Conservation (phyloP, 2,329 filamentous ascomycete genomes). For the Aspergillus awamori region DNA sequence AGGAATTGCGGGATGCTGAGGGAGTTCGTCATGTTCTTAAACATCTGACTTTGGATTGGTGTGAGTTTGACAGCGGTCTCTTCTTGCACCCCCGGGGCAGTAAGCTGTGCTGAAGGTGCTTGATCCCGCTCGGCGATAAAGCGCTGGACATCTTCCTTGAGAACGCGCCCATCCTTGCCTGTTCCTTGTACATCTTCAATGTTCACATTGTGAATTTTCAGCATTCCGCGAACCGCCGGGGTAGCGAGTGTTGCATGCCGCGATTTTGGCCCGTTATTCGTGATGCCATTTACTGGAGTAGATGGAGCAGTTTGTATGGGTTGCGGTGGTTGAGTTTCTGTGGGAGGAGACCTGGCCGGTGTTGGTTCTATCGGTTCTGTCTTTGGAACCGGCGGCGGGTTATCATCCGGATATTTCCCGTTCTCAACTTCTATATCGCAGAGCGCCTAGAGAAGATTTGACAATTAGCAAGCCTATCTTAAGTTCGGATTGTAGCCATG, state of each 20-base stretch:
- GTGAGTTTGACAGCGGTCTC: conserved; percentile 74
- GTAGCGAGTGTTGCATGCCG: conserved; percentile 79
- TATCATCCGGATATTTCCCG: conserved; percentile 67
- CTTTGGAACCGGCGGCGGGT: conserved; percentile 31
- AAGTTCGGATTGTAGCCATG: background rate
- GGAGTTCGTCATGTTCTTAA: conserved; percentile 94
- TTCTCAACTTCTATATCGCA: conserved; percentile 93
- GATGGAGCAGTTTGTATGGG: conserved; percentile 14
- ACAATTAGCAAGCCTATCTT: conserved; percentile 9
- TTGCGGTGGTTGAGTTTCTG: conserved; percentile 22
- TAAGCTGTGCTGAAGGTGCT: conserved; percentile 26
- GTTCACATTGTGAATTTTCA: conserved; percentile 75
- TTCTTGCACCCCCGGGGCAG: conserved; percentile 54
- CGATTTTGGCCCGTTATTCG: conserved; percentile 41
- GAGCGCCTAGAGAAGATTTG: conserved; percentile 63
- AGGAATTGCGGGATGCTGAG: conserved; percentile 92
- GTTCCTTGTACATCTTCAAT: conserved; percentile 81
- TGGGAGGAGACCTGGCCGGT: conserved; percentile 20
- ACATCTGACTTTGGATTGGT: conserved; percentile 87
- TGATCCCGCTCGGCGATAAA: conserved; percentile 62
- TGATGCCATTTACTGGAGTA: conserved; percentile 8
- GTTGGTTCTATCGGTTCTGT: conserved; percentile 34
- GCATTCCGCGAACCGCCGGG: conserved; percentile 85
- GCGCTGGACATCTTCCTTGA: conserved; percentile 87
- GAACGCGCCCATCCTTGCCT: conserved; percentile 84